Evolutionary conservation across 2,329 filamentous ascomycete species (phyloP), one percentile per base, ranked within the genome.

Genomic region (Alternaria solani): DNA sequence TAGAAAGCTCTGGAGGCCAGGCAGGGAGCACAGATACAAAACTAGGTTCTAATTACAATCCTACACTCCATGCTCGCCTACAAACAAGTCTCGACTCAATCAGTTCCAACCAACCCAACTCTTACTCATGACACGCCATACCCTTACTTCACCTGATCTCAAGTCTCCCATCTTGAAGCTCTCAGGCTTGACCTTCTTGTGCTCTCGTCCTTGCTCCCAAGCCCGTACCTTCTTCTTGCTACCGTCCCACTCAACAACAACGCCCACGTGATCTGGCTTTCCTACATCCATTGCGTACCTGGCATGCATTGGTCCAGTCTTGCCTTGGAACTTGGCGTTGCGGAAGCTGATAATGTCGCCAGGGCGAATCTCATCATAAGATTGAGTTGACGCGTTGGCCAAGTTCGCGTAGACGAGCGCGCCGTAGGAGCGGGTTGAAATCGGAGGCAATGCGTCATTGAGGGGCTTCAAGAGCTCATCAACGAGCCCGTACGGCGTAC

Each of bases 231-330:
- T 97, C 86, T 97, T 97, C 87, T 97, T 97, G 41, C 93, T 96
- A 3, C 95, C 95, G 78, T 99, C 95, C 95, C 95, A 99, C 78
- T 99, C 95, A 9, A 93, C 87, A 4, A 99, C 94, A 2, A 99
- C 83, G 2, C 87, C 95, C 0, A 98, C 94, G 73, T 99, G 95
- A 65, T 94, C 86, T 9, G 87, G 92, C 76, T 92, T 95, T 66
- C 93, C 94, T 1, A 97, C 92, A 69, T 99, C 95, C 53, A 88
- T 83, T 49, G 85, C 89, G 78, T 99, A 99, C 78, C 97, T 98
- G 67, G 92, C 91, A 76, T 98, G 94, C 91, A 99, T 94, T 5
- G 93, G 87, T 1, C 95, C 95, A 69, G 94, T 92, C 79, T 97
- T 96, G 60, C 95, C 95, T 79, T 97, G 93, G 81, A 99, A 97